A percentile compares a stretch with the other conserved stretches of the same genome.
These are phyloP conservation scores for Crithidia thermophila DNA, from an alignment of 208 protist species.

Conservation along the genomic window DNA sequence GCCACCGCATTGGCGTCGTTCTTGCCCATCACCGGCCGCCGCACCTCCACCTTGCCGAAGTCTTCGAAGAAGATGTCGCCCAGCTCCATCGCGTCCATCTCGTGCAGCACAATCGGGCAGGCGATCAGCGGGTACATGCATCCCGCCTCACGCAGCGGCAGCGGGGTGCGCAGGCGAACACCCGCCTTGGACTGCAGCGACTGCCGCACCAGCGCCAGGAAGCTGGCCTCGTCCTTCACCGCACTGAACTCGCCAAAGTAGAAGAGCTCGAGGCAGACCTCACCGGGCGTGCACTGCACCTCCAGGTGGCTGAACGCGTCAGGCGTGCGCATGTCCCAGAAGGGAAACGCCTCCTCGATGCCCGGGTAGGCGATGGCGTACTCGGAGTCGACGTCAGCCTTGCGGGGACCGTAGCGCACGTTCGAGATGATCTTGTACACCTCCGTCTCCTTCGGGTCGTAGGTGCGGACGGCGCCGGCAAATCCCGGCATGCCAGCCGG, in stretches of 20 bases:
- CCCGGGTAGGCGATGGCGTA: constrained; percentile 67
- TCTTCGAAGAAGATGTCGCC: constrained; percentile 74
- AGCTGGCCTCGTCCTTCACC: constrained; percentile 50
- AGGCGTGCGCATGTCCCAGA: constrained; percentile 75
- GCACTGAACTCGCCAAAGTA: constrained; percentile 77
- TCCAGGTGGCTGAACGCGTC: constrained; percentile 36
- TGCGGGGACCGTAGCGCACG: constrained; percentile 58
- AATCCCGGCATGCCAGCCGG: constrained; percentile 49
- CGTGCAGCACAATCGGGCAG: constrained; percentile 55
- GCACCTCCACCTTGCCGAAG: constrained; percentile 48
- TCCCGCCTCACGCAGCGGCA: constrained; percentile 69
- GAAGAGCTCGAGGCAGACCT: constrained; percentile 79
- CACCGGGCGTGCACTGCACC: constrained; percentile 39
- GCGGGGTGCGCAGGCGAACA: constrained; percentile 48
- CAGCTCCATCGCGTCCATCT: constrained; percentile 74
- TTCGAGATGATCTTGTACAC: constrained; percentile 58
- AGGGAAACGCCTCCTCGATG: constrained; percentile 54
- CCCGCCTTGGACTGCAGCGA: constrained; percentile 51
- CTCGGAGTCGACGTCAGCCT: constrained; percentile 50
- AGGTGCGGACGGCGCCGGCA: constrained; percentile 16
- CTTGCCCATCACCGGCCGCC: constrained; percentile 2
- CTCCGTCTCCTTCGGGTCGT: constrained; percentile 51
- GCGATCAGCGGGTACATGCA: constrained; percentile 87
- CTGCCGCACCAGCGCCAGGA: constrained; percentile 47
- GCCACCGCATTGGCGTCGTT: constrained; percentile 22